A percentile compares a stretch with the other conserved stretches of the same genome.
These are phyloP conservation scores for Cytidiella melzeri DNA, from an alignment of 768 basidiomycete species.

Conservation along the genomic window DNA sequence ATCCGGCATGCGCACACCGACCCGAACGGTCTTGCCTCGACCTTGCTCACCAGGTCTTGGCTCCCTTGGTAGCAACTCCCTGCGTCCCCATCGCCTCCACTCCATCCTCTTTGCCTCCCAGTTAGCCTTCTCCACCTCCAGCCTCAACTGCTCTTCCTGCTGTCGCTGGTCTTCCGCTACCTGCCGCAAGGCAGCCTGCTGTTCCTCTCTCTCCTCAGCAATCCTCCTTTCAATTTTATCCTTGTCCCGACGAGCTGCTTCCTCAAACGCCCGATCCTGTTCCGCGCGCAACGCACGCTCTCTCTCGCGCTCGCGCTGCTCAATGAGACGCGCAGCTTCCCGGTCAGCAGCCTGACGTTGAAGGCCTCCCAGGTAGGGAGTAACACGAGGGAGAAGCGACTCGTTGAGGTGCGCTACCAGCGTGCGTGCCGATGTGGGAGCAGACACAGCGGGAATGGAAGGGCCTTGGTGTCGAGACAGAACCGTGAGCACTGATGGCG, in stretches of 20 bases:
- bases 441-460: conserved; percentile 36
- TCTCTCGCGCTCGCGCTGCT: conserved; percentile 39
- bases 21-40: conserved; percentile 41
- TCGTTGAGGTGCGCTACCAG: conserved; percentile 63
- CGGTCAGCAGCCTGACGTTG: conserved; percentile 43
- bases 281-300: conserved; percentile 63
- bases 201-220: conserved; percentile 40
- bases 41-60: conserved; percentile 21
- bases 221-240: conserved; percentile 59
- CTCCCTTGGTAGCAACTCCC: conserved; percentile 37
- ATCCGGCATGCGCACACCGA: conserved; percentile 47
- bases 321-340: conserved; percentile 30
- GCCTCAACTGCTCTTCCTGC: conserved; percentile 31
- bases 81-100: conserved; percentile 60
- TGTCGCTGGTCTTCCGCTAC: conserved; percentile 25
- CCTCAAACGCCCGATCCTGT: conserved; percentile 75
- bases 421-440: conserved; percentile 55
- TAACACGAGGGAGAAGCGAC: conserved; percentile 75
- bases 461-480: conserved; percentile 81
- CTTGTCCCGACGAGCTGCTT: conserved; percentile 57
- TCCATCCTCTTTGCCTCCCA: conserved; percentile 26
- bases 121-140: conserved; percentile 29
- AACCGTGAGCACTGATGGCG: conserved; percentile 60
- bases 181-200: conserved; percentile 31
- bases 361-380: conserved; percentile 65